A percentile compares a stretch with the other conserved stretches of the same genome.
These are phyloP conservation scores for Dendrobium huoshanense DNA, from an alignment of 106 monocot species.

Conservation along the genomic window DNA sequence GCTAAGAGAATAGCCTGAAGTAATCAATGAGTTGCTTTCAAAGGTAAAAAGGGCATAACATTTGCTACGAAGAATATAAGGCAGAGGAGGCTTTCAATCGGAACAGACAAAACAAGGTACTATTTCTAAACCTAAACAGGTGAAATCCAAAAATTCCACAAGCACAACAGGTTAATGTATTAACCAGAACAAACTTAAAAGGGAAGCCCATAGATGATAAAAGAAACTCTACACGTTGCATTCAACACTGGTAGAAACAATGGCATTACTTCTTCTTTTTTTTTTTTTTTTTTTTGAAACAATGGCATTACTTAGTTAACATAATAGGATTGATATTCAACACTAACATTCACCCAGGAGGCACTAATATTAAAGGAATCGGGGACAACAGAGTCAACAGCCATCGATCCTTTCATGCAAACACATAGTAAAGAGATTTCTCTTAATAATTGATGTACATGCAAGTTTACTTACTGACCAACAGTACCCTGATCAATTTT, in stretches of 20 bases:
- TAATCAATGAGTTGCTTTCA: background rate
- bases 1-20: background rate
- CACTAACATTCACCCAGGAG: background rate
- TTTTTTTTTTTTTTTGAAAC: no score
- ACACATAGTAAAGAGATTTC: background rate
- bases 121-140: background rate
- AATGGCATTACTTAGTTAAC: background rate
- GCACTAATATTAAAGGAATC: background rate
- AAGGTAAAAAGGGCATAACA: conserved; percentile 1
- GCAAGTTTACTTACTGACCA: background rate
- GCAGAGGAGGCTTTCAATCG: background rate
- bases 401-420: background rate
- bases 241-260: background rate
- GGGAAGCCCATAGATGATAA: background rate
- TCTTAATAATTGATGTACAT: background rate
- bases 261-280: background rate
- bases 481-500: background rate
- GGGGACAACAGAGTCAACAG: background rate
- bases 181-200: background rate
- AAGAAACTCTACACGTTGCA: background rate
- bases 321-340: background rate
- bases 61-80: background rate
- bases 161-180: background rate
- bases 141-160: background rate
- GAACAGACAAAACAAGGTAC: background rate